These are phyloP conservation scores for Brassica napus DNA, from an alignment of 345 rosid species.

Conservation along the genomic window DNA sequence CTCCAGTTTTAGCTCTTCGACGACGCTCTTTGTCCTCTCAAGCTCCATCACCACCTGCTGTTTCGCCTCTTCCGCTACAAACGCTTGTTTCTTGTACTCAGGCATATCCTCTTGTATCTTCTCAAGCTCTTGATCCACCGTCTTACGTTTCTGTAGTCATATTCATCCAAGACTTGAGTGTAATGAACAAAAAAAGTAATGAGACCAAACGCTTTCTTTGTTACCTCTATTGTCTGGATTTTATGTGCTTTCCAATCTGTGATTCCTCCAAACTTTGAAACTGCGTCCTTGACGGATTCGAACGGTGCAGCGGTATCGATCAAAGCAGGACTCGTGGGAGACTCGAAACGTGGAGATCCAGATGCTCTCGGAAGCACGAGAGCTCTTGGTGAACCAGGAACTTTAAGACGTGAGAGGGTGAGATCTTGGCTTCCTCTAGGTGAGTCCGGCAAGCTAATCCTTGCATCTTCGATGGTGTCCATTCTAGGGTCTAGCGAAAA, in stretches of 20 bases:
- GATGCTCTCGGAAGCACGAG: slow-evolving; percentile 27
- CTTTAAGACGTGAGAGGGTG: slow-evolving; percentile 26
- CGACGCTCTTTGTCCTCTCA: slow-evolving; percentile 65
- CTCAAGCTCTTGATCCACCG: slow-evolving; percentile 71
- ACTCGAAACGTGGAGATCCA: slow-evolving; percentile 31
- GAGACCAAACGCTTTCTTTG: neutral
- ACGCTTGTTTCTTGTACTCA: slow-evolving; percentile 52
- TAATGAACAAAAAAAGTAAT: neutral
- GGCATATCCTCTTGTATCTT: slow-evolving; percentile 73
- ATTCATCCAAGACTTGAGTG: neutral
- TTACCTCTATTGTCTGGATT: slow-evolving; percentile 76
- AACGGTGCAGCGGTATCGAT: slow-evolving; percentile 62
- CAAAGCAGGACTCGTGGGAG: slow-evolving; percentile 37
- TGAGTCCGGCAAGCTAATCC: slow-evolving; percentile 17
- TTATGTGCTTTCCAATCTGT: slow-evolving; percentile 80
- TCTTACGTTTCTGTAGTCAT: slow-evolving; percentile 58
- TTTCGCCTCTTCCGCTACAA: slow-evolving; percentile 65
- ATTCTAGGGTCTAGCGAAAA: slow-evolving; percentile 29
- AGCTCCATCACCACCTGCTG: slow-evolving; percentile 58
- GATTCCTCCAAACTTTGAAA: slow-evolving; percentile 54
- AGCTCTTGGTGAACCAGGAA: slow-evolving; percentile 41
- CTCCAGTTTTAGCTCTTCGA: slow-evolving; percentile 77
- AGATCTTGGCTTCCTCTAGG: slow-evolving; percentile 13
- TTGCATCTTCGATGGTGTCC: slow-evolving; percentile 26
- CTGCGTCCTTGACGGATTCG: slow-evolving; percentile 91